Evolutionary conservation across 2,329 filamentous ascomycete species (phyloP), one percentile per base, ranked within the genome.

Genomic region (Arachnomyces sp.): DNA sequence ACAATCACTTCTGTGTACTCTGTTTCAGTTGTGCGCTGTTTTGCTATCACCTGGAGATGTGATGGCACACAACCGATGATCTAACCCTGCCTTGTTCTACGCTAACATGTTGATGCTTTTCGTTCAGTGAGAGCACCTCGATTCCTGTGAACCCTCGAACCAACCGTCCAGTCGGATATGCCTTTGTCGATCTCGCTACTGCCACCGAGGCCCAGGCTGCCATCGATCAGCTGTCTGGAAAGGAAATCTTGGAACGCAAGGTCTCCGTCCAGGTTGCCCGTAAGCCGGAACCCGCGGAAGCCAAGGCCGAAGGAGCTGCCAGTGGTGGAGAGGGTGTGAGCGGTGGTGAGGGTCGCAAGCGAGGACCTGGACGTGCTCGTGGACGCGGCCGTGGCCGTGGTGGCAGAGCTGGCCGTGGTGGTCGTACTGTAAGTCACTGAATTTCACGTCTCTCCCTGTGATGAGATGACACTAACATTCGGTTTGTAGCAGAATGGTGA

Each of bases 91-190:
- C 21, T 25, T 25, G 21, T 25, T 25, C 21, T 25, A 31, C 47
- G 45, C 63, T 72, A 52, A 71, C 61, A 59, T 46, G 55, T 43
- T 39, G n/a, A n/a, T 25, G 21, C 21, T 9, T 43, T 31, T 30
- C 34, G 42, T 53, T 43, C 61, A 96, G 92, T 71, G 92, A 98
- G 77, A 94, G 87, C 68, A 90, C 90, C 68, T 96, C 92, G 57
- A 98, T 98, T 70, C 92, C 92, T 55, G 95, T 93, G 79, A 96
- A 98, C 77, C 92, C 92, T 64, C 90, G 92, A 69, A 98, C 90
- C 71, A 90, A 88, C 71, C 90, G 92, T 65, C 90, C 92, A 51
- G 92, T 98, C 66, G 92, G 92, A 63, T 98, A 96, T 69, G 92
- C 92, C 63, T 98, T 98, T 66, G 92, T 98, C 66, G 92, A 96